Percentiles rank a stretch among this genome's conserved stretches.
phyloP scores from a whole-genome alignment of 164 flowering plant genomes.

The Echeveria elegans region DNA sequence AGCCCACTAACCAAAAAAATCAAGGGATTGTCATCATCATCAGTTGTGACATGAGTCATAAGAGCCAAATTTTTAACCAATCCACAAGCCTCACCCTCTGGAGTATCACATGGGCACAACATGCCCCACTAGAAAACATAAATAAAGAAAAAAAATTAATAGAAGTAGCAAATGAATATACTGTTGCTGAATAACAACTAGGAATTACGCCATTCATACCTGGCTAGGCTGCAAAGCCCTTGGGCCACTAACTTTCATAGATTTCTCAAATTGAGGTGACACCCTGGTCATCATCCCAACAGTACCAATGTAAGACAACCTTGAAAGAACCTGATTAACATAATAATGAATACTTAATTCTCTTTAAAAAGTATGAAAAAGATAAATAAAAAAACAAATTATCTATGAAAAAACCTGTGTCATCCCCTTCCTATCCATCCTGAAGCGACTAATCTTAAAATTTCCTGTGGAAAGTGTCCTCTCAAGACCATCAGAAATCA shows the following conservation, averaged over 20 bases:
- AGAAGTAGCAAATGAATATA: background rate
- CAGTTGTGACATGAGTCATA: constrained; percentile 97
- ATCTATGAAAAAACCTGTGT: constrained; percentile 51
- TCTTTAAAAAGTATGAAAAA: background rate
- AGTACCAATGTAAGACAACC: constrained; percentile 78
- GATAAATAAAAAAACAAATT: background rate
- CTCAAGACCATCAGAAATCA: constrained; percentile 62
- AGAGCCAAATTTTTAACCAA: constrained; percentile 89
- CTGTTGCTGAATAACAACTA: background rate
- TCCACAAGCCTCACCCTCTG: constrained; percentile 99
- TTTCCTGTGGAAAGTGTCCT: constrained; percentile 93
- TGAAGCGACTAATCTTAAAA: constrained; percentile 74
- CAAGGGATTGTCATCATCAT: constrained; percentile 78
- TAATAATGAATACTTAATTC: background rate
- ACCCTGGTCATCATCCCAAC: constrained; percentile 81
- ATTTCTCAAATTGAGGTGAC: constrained; percentile 87
- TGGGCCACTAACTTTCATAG: constrained; percentile 98
- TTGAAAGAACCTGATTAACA: constrained; percentile 43
- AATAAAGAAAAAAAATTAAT: background rate
- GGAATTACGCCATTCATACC: constrained; percentile 27
- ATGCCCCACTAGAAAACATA: constrained; percentile 76
- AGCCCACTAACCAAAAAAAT: constrained; percentile 49
- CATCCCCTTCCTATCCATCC: constrained; percentile 81
- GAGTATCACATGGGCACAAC: constrained; percentile 99
- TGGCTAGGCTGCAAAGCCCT: constrained; percentile 99